A percentile compares a stretch with the other conserved stretches of the same genome.
phyloP scores from a whole-genome alignment of 495 filamentous ascomycete species.

The Bacidia gigantensis region DNA sequence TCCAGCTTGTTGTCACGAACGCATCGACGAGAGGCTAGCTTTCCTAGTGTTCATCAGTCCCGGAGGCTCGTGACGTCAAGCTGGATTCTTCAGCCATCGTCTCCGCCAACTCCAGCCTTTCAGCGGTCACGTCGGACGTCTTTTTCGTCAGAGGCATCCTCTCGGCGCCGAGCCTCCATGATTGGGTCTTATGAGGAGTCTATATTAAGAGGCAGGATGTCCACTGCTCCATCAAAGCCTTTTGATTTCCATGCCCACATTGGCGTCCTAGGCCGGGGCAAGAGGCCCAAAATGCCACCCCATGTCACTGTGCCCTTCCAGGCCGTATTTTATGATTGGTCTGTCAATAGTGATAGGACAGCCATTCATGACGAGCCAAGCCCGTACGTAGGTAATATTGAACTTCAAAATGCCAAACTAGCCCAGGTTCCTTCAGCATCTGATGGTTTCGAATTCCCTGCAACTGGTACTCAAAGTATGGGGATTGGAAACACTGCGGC shows the following conservation, averaged over 20 bases:
- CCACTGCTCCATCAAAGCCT: constrained; percentile 86
- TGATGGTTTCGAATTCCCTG: not conserved
- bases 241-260: constrained; percentile 92
- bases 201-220: constrained; percentile 90
- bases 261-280: constrained; percentile 78
- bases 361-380: constrained; percentile 72
- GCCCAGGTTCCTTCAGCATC: not conserved
- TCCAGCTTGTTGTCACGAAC: constrained; percentile 16
- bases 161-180: constrained; percentile 80
- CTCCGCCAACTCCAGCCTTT: constrained; percentile 46
- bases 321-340: constrained; percentile 92
- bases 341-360: constrained; percentile 41
- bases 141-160: constrained; percentile 56
- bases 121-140: constrained; percentile 54
- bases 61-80: constrained; percentile 56
- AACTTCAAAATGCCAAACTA: constrained; percentile 56
- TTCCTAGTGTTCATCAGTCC: constrained; percentile 56
- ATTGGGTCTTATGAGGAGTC: constrained; percentile 97
- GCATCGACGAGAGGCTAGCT: constrained; percentile 38
- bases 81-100: constrained; percentile 42
- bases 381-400: constrained; percentile 89
- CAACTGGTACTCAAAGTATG: not conserved
- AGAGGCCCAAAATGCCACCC: constrained; percentile 75
- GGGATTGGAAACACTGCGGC: not conserved
- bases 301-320: constrained; percentile 91